Evolutionary conservation across 345 rosid genomes (phyloP).

Genomic region (Citrus sp.): DNA sequence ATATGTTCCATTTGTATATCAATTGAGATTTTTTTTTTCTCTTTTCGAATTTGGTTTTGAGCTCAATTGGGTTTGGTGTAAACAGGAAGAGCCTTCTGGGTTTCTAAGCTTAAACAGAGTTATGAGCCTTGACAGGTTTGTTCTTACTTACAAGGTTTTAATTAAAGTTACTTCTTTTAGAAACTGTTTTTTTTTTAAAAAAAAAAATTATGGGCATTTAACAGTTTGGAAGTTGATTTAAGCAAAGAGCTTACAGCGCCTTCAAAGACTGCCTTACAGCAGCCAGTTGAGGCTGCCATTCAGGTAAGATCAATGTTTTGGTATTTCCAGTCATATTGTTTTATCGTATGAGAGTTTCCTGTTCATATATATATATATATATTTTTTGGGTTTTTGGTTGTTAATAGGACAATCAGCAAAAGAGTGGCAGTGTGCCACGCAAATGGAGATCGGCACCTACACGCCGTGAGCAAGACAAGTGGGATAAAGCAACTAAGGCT

Average conservation of each 20-base stretch:
- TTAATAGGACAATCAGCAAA: constrained; percentile 28
- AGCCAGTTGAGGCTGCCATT: constrained; percentile 27
- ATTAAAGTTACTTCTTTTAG: constrained; percentile 7
- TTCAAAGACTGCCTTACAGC: constrained; percentile 31
- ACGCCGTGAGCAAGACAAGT: constrained; percentile 83
- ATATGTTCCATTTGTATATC: not conserved
- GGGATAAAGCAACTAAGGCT: constrained; percentile 93
- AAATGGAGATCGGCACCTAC: constrained; percentile 80
- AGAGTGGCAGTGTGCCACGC: constrained; percentile 14
- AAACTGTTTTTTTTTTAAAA: not conserved
- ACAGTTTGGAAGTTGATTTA: constrained; percentile 82
- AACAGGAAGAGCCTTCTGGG: constrained; percentile 80
- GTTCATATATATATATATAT: too few relatives aligned
- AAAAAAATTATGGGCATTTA: constrained; percentile 12
- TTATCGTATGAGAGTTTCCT: not conserved
- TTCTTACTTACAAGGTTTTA: constrained; percentile 6
- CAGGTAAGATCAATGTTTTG: constrained; percentile 35
- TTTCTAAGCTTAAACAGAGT: constrained; percentile 86
- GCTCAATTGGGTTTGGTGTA: constrained; percentile 5
- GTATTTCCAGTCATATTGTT: not conserved
- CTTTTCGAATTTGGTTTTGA: not conserved
- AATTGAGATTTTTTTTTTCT: not conserved
- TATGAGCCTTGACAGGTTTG: constrained; percentile 85
- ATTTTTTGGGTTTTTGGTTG: not conserved
- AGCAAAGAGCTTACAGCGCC: constrained; percentile 67